A percentile compares a stretch with the other conserved stretches of the same genome.
Conservation (phyloP, 83 land plant species). For the Isoetes engelmannii region DNA sequence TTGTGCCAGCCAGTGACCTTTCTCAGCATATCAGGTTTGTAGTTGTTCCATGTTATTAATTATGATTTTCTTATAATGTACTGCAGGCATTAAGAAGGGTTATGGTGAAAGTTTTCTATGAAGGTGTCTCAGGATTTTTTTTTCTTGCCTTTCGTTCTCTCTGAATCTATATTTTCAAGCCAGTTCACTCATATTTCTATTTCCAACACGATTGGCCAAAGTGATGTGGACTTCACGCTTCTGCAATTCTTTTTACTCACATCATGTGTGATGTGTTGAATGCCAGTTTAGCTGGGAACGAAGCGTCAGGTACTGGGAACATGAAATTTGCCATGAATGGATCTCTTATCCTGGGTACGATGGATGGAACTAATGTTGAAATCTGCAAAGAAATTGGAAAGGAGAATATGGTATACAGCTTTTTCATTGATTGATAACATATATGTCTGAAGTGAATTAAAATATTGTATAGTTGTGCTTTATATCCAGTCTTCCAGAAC, state of each 20-base stretch:
- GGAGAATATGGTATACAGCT: conserved; percentile 51
- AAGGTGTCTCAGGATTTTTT: background rate
- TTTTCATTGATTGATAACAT: background rate
- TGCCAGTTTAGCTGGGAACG: conserved; percentile 62
- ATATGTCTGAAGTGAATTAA: background rate
- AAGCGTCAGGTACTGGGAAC: conserved; percentile 68
- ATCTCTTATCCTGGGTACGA: conserved; percentile 57
- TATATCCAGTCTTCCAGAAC: background rate
- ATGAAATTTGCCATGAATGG: conserved; percentile 90
- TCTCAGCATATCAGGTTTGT: conserved; percentile 49
- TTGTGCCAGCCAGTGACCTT: conserved; percentile 60
- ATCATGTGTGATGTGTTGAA: too few species aligned
- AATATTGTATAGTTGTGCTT: background rate
- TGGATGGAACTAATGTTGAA: conserved; percentile 63
- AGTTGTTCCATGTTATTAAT: background rate
- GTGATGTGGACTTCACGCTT: too few species aligned
- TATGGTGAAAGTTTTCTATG: background rate
- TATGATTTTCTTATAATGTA: background rate
- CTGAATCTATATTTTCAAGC: too few species aligned
- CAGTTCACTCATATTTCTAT: too few species aligned
- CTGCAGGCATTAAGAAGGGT: too few species aligned
- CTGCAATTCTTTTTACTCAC: too few species aligned
- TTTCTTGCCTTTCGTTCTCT: background rate
- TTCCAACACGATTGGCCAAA: too few species aligned
- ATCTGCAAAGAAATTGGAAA: conserved; percentile 66